Conservation (phyloP, 2,329 filamentous ascomycete genomes). For the Penicillium nordicum region DNA sequence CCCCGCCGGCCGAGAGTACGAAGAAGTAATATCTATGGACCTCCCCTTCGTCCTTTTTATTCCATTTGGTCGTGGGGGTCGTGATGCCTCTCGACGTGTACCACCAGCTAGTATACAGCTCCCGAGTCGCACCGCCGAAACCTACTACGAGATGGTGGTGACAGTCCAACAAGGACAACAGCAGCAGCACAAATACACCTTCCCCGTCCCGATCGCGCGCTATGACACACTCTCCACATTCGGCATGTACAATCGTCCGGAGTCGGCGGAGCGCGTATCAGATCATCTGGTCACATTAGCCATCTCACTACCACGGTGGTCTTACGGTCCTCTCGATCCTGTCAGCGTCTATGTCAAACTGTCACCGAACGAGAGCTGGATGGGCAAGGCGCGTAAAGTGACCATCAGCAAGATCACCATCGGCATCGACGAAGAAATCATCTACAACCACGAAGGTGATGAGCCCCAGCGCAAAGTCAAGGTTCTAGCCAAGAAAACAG, state of each 20-base stretch:
- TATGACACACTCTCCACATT: slow-evolving; percentile 98
- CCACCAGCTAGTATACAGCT: slow-evolving; percentile 89
- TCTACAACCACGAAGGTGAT: slow-evolving; percentile 97
- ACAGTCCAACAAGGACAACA: slow-evolving; percentile 87
- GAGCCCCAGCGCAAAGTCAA: slow-evolving; percentile 89
- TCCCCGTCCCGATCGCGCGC: slow-evolving; percentile 83
- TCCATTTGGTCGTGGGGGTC: slow-evolving; percentile 84
- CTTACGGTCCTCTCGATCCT: slow-evolving; percentile 90
- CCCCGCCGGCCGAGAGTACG: slow-evolving; percentile 75
- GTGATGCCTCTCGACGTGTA: slow-evolving; percentile 84
- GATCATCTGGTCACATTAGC: slow-evolving; percentile 90
- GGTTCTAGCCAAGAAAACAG: slow-evolving; percentile 77
- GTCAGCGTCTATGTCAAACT: slow-evolving; percentile 95
- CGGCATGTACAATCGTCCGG: slow-evolving; percentile 98
- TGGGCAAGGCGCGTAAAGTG: slow-evolving; percentile 84
- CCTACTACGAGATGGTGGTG: slow-evolving; percentile 93
- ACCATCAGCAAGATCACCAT: slow-evolving; percentile 93
- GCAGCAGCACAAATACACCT: slow-evolving; percentile 84
- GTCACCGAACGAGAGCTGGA: slow-evolving; percentile 86
- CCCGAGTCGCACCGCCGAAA: slow-evolving; percentile 90
- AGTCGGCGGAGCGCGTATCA: slow-evolving; percentile 77
- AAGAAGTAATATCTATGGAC: slow-evolving; percentile 92
- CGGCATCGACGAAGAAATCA: slow-evolving; percentile 93
- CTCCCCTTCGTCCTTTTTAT: slow-evolving; percentile 97
- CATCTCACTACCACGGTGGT: slow-evolving; percentile 91